Percentiles rank a stretch among this genome's conserved stretches.
These are phyloP conservation scores for Kwoniella shivajii DNA, from an alignment of 1,284 basidiomycete species.

Conservation along the genomic window DNA sequence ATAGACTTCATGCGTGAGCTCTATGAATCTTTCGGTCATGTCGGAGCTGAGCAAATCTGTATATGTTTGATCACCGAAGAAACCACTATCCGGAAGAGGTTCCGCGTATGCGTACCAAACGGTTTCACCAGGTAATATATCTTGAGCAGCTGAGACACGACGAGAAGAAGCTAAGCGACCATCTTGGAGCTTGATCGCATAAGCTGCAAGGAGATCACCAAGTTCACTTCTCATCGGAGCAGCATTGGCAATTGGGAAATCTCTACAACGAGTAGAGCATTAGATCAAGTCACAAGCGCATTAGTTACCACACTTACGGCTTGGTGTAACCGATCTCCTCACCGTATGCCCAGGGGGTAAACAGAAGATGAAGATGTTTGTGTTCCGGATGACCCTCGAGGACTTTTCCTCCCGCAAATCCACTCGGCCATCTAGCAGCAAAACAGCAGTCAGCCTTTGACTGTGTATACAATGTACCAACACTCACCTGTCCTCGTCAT, in stretches of 20 bases:
- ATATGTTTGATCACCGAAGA: conserved; percentile 32
- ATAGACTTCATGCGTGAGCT: conserved; percentile 35
- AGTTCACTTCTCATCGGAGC: conserved; percentile 31
- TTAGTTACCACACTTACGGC: conserved; percentile 15
- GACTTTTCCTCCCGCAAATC: conserved; percentile 32
- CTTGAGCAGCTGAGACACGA: conserved; percentile 5
- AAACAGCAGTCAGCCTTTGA: background rate
- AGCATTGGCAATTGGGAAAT: conserved; percentile 27
- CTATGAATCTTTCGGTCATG: conserved; percentile 30
- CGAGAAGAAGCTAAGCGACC: conserved; percentile 22
- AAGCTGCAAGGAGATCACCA: conserved; percentile 28
- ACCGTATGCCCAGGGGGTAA: conserved; percentile 34
- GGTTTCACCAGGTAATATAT: conserved; percentile 1
- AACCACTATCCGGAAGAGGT: conserved; percentile 27
- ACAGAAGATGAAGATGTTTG: conserved; percentile 26
- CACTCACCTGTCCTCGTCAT: conserved; percentile 35
- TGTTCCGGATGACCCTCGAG: conserved; percentile 32
- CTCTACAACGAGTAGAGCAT: conserved; percentile 10
- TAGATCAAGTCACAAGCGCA: background rate
- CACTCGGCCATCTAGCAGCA: conserved; percentile 33
- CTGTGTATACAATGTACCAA: background rate
- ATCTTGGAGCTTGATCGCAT: conserved; percentile 21
- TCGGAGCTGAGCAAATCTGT: conserved; percentile 29
- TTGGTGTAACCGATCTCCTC: conserved; percentile 24
- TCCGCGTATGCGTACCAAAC: conserved; percentile 36